These are phyloP conservation scores for Eimeria praecox DNA, from an alignment of 169 alveolate species.

Conservation along the genomic window DNA sequence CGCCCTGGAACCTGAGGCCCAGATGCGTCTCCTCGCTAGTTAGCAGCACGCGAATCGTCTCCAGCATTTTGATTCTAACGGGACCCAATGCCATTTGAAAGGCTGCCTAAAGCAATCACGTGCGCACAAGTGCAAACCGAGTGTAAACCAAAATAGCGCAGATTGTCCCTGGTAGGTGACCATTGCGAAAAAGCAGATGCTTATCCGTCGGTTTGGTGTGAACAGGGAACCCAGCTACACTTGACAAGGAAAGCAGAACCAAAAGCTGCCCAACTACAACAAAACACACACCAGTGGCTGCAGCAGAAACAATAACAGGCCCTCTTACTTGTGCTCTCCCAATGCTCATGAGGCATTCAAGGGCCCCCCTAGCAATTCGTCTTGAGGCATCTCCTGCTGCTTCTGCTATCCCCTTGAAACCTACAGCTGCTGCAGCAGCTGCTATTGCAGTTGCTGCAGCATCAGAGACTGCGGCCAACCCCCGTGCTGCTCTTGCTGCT, in stretches of 20 bases:
- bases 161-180: not conserved
- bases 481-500: constrained; percentile 60
- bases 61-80: constrained; percentile 22
- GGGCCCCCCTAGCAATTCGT: constrained; percentile 21
- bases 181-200: not conserved
- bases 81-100: constrained; percentile 12
- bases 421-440: not conserved
- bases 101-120: constrained; percentile 4
- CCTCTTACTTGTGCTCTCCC: constrained; percentile 31
- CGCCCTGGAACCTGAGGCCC: constrained; percentile 73
- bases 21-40: constrained; percentile 45
- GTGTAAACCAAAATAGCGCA: not conserved
- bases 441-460: constrained; percentile 46
- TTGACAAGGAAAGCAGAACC: not conserved
- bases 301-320: not conserved
- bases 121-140: not conserved
- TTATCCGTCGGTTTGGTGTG: not conserved
- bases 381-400: constrained; percentile 10
- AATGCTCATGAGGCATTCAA: constrained; percentile 16
- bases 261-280: not conserved
- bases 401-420: not conserved
- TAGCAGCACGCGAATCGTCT: constrained; percentile 54
- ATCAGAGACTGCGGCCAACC: constrained; percentile 29
- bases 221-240: not conserved
- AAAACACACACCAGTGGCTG: not conserved